Percentiles rank a stretch among this genome's conserved stretches.
phyloP scores from a whole-genome alignment of 2,329 filamentous ascomycete species.

The Pseudogymnoascus sp. region DNA sequence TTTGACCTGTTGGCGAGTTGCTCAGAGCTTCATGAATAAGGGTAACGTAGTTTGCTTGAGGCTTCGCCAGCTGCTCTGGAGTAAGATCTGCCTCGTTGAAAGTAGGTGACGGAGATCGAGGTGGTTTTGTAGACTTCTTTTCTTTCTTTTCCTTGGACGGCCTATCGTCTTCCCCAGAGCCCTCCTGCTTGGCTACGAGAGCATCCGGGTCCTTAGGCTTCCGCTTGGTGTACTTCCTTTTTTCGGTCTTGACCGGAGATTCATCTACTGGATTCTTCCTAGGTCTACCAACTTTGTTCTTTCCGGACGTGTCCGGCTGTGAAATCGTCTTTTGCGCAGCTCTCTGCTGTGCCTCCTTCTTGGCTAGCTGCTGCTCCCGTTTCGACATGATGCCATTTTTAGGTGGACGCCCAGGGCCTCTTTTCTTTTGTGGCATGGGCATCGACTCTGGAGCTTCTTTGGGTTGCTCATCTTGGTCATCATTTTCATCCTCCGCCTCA shows the following conservation, averaged over 20 bases:
- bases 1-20: slow-evolving; percentile 37
- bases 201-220: slow-evolving; percentile 41
- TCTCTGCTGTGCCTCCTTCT: slow-evolving; percentile 53
- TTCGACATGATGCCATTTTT: slow-evolving; percentile 82
- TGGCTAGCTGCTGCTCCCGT: slow-evolving; percentile 56
- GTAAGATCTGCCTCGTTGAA: slow-evolving; percentile 50
- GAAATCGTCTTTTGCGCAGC: slow-evolving; percentile 45
- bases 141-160: slow-evolving; percentile 46
- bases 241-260: slow-evolving; percentile 46
- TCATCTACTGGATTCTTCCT: slow-evolving; percentile 55
- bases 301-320: slow-evolving; percentile 31
- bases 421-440: slow-evolving; percentile 31
- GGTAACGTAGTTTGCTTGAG: slow-evolving; percentile 46
- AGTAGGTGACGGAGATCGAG: slow-evolving; percentile 43
- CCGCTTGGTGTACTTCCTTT: slow-evolving; percentile 57
- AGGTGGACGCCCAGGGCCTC: slow-evolving; percentile 70
- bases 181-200: slow-evolving; percentile 42
- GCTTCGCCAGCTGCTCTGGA: slow-evolving; percentile 64
- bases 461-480: slow-evolving; percentile 12
- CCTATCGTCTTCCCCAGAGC: slow-evolving; percentile 37
- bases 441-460: slow-evolving; percentile 14
- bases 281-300: slow-evolving; percentile 57
- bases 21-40: slow-evolving; percentile 49
- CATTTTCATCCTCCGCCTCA: slow-evolving; percentile 18
- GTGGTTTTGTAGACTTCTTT: slow-evolving; percentile 37